Evolutionary conservation across 2,329 filamentous ascomycete genomes (phyloP).

Genomic region (Zasmidium citrigriseum): DNA sequence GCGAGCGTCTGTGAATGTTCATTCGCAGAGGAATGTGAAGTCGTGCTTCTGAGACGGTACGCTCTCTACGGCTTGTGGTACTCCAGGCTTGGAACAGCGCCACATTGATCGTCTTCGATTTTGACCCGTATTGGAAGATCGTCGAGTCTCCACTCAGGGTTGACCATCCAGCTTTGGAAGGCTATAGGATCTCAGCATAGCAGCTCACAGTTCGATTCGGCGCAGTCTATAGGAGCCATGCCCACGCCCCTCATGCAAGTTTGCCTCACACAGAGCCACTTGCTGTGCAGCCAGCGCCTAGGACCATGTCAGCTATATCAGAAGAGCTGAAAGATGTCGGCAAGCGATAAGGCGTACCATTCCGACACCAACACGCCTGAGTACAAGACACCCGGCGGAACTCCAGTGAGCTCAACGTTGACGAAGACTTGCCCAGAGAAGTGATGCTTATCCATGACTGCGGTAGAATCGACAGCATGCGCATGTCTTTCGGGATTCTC

Average conservation of each 20-base stretch:
- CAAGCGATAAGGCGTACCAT: background rate
- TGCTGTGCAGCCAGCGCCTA: background rate
- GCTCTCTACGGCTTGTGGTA: too few species aligned
- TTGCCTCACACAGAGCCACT: background rate
- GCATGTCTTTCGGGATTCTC: background rate
- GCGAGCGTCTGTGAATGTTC: too few species aligned
- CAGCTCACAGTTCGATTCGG: background rate
- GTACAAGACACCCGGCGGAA: slow-evolving; percentile 1
- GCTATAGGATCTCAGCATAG: too few species aligned
- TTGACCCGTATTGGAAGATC: too few species aligned
- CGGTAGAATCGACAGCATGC: background rate
- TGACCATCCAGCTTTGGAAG: too few species aligned
- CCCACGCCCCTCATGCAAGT: background rate
- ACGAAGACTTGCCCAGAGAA: background rate
- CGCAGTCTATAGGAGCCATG: background rate
- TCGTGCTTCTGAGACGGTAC: too few species aligned
- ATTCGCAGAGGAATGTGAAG: too few species aligned
- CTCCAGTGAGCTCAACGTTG: slow-evolving; percentile 2
- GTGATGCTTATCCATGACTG: background rate
- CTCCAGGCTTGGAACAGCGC: too few species aligned
- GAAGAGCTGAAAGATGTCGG: background rate
- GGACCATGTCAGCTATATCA: background rate
- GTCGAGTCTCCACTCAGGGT: too few species aligned
- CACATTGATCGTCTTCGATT: too few species aligned
- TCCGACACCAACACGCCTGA: background rate